Conservation (phyloP, 441 rosid species). For the Populus trichocarpa region DNA sequence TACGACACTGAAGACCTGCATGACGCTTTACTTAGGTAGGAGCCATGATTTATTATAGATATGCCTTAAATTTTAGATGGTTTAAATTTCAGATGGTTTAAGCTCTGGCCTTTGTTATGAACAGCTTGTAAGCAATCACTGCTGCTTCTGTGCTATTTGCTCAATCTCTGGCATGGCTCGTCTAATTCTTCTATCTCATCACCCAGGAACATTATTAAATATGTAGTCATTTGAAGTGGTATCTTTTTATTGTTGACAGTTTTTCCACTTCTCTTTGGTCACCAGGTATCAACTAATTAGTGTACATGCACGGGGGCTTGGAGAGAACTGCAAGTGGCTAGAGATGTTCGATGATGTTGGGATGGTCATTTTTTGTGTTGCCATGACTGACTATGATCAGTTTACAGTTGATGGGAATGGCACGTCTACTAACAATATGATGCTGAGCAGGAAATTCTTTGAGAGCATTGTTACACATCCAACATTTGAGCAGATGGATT, state of each 20-base stretch:
- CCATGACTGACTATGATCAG: conserved; percentile 85
- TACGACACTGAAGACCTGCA: conserved; percentile 63
- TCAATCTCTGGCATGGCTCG: background rate
- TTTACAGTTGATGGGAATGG: conserved; percentile 49
- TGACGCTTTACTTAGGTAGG: conserved; percentile 74
- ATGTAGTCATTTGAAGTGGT: background rate
- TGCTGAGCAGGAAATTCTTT: conserved; percentile 67
- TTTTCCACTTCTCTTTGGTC: background rate
- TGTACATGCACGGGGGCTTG: conserved; percentile 78
- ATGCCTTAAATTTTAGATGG: background rate
- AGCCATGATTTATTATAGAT: conserved; percentile 8
- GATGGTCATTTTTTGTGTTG: conserved; percentile 76
- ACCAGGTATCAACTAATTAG: conserved; percentile 91
- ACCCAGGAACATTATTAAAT: background rate
- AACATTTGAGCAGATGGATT: conserved; percentile 83
- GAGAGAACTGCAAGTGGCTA: conserved; percentile 95
- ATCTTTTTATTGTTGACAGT: background rate
- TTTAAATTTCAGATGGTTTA: conserved; percentile 3
- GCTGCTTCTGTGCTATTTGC: background rate
- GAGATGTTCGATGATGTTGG: conserved; percentile 99
- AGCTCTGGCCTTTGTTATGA: background rate
- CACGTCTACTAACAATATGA: conserved; percentile 58
- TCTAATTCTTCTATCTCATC: background rate
- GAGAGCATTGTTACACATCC: conserved; percentile 86
- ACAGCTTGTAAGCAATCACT: background rate